These are phyloP conservation scores for Forsythia viridissima DNA, from an alignment of 257 asterid species.

Conservation along the genomic window DNA sequence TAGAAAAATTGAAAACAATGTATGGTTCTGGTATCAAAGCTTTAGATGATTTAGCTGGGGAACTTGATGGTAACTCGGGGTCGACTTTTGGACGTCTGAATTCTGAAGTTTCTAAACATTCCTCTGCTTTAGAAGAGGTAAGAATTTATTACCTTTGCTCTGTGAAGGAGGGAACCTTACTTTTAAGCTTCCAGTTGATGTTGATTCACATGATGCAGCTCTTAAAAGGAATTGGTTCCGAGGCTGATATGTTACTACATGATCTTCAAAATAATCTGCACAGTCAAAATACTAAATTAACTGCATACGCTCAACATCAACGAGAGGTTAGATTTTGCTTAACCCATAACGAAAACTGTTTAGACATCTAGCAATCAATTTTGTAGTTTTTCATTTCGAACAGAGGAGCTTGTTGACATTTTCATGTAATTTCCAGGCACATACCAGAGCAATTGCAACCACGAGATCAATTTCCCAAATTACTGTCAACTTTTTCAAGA, in stretches of 20 bases:
- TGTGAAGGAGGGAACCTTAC: slow-evolving; percentile 4
- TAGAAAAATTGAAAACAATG: slow-evolving; percentile 69
- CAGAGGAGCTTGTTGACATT: slow-evolving; percentile 2
- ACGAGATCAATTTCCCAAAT: slow-evolving; percentile 77
- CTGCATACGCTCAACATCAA: slow-evolving; percentile 75
- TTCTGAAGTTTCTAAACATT: slow-evolving; percentile 85
- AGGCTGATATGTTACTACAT: slow-evolving; percentile 77
- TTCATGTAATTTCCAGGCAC: slow-evolving; percentile 62
- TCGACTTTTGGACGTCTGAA: slow-evolving; percentile 69
- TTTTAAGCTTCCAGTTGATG: slow-evolving; percentile 29
- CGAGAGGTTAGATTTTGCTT: slow-evolving; percentile 52
- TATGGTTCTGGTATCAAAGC: slow-evolving; percentile 79
- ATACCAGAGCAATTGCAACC: slow-evolving; percentile 71
- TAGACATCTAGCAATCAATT: neutral
- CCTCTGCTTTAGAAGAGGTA: slow-evolving; percentile 81
- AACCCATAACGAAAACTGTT: neutral
- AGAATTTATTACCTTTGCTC: slow-evolving; percentile 29
- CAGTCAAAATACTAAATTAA: slow-evolving; percentile 71
- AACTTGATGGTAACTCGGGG: slow-evolving; percentile 67
- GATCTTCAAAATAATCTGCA: slow-evolving; percentile 88
- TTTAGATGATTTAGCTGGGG: slow-evolving; percentile 78
- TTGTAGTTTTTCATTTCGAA: slow-evolving; percentile 11
- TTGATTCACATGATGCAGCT: slow-evolving; percentile 52
- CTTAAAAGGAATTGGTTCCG: slow-evolving; percentile 68
- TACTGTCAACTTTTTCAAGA: slow-evolving; percentile 65